Percentiles rank a stretch among this genome's conserved stretches.
phyloP scores from a whole-genome alignment of 306 rosid species.

The Dalbergia cultrata region DNA sequence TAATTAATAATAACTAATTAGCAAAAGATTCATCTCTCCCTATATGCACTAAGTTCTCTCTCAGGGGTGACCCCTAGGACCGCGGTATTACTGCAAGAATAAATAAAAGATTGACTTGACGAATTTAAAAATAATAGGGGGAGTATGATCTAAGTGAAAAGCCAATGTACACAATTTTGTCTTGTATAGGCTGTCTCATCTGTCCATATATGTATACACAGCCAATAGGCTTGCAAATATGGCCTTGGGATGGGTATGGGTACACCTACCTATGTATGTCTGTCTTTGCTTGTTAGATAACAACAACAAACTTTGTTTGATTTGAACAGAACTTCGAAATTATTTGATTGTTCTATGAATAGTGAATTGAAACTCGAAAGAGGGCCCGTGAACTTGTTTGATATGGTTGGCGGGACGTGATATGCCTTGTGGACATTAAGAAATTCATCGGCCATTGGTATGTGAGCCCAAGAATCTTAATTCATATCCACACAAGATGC shows the following conservation, averaged over 20 bases:
- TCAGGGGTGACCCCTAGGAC: neutral
- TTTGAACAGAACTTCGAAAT: neutral
- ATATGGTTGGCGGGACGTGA: slow-evolving; percentile 38
- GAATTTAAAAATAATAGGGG: neutral
- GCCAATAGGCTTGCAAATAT: neutral
- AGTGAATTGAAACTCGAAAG: neutral
- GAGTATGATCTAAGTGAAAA: neutral
- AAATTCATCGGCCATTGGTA: slow-evolving; percentile 14
- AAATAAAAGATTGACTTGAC: neutral
- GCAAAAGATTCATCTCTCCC: slow-evolving; percentile 11
- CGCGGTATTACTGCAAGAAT: neutral
- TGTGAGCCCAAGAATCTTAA: slow-evolving; percentile 38
- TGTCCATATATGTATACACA: neutral
- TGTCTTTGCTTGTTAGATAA: neutral
- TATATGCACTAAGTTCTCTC: neutral
- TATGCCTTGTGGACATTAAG: slow-evolving; percentile 19
- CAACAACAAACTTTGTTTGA: neutral
- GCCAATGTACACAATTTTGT: neutral
- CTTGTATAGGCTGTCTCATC: neutral
- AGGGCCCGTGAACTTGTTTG: slow-evolving; percentile 26
- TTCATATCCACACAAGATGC: slow-evolving; percentile 16
- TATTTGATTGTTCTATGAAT: neutral
- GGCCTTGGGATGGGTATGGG: neutral
- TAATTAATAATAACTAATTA: neutral
- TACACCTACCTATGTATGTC: neutral